Evolutionary conservation across 2,329 filamentous ascomycete species (phyloP), one percentile per base, ranked within the genome.

Genomic region (Xylaria sp.): DNA sequence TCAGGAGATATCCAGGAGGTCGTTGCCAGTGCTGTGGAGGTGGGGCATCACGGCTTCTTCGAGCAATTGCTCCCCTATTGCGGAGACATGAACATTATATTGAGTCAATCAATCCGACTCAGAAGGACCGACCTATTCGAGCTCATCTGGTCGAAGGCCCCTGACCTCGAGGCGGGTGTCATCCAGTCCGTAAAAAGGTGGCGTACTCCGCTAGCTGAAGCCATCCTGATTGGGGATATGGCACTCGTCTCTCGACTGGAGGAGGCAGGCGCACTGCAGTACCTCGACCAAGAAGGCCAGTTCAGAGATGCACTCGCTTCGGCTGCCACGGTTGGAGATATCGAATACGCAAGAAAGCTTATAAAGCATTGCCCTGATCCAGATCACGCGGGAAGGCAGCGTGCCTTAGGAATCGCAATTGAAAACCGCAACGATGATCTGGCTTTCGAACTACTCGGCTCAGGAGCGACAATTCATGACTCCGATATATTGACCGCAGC

Each of bases 201-300:
- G 38, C 26, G 16, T 39, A n/a, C 38, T 17, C 43, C 40, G 21
- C 21, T 52, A 4, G 39, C 39, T 5, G 44, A 43, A 24, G 44
- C 50, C 1, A 52, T 52, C 16, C 7, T 20, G 21, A 17, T 20
- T 16, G 19, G 16, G 29, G 26, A 52, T 13, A 9, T 19, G 17
- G 20, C 26, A 2, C 39, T 52, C 11, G 20, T 52, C 20, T n/a
- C 20, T 7, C 40, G 8, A 3, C 44, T 52, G 7, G 50, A 52
- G 43, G 39, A 42, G 19, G 29, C 20, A 8, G 50, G 44, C 6
- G 50, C 29, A 13, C 24, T 48, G n/a, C 7, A 48, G 6, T 26
- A 1, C 38, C 19, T 43, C 13, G 8, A 29, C 13, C 8, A 39
- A 8, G 18, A n/a, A 16, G 3, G 5, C 7, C 40, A 39, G 9